phyloP scores from a whole-genome alignment of 2,329 filamentous ascomycete species.

The Talaromyces sp. region DNA sequence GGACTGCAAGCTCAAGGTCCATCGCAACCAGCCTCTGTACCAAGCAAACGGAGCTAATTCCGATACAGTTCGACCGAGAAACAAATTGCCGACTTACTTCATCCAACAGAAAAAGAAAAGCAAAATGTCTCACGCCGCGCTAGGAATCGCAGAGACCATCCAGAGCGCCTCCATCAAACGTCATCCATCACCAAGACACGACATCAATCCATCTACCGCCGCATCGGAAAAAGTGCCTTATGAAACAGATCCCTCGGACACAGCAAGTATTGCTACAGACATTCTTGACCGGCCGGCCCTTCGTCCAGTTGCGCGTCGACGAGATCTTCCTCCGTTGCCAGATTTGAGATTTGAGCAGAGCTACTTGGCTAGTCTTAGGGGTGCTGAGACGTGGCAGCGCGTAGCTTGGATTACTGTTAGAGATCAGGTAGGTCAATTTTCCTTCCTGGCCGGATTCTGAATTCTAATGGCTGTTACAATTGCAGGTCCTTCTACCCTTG shows the following conservation, averaged over 20 bases:
- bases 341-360: conserved; percentile 97
- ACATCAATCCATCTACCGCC: conserved; percentile 74
- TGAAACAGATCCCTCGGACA: conserved; percentile 36
- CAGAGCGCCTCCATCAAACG: conserved; percentile 75
- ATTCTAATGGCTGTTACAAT: neutral
- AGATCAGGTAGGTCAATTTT: conserved; percentile 73
- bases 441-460: too few species aligned
- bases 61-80: neutral
- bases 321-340: conserved; percentile 63
- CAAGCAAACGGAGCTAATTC: neutral
- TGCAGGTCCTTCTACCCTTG: conserved; percentile 75
- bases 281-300: conserved; percentile 39
- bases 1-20: neutral
- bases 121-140: conserved; percentile 37
- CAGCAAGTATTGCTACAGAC: conserved; percentile 44
- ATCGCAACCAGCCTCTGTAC: neutral
- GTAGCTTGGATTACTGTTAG: conserved; percentile 78
- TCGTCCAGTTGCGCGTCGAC: conserved; percentile 32
- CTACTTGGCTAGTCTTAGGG: conserved; percentile 83
- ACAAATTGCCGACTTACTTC: neutral
- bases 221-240: conserved; percentile 63
- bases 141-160: conserved; percentile 70
- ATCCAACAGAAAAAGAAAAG: neutral
- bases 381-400: conserved; percentile 72
- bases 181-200: conserved; percentile 65